Percentiles rank a stretch among this genome's conserved stretches.
phyloP scores from a whole-genome alignment of 2,329 filamentous ascomycete genomes.

The Cordyceps cicadae region DNA sequence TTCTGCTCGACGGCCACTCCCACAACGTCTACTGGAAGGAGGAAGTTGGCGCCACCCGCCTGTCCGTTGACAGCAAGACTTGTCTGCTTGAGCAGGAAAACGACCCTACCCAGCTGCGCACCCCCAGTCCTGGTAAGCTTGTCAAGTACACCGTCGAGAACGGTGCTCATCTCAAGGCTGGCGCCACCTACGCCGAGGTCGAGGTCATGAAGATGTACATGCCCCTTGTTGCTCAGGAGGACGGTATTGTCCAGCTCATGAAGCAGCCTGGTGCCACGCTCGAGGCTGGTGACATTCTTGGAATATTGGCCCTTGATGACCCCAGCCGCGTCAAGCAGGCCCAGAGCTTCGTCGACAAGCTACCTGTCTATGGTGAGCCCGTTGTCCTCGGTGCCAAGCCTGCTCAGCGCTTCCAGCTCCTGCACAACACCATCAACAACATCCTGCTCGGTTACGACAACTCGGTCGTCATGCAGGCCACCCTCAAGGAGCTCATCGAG shows the following conservation, averaged over 20 bases:
- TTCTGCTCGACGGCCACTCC: constrained; percentile 83
- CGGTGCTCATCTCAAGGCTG: constrained; percentile 83
- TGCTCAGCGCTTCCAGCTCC: constrained; percentile 72
- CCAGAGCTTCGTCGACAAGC: constrained; percentile 82
- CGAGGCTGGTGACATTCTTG: constrained; percentile 96
- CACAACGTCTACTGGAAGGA: constrained; percentile 99
- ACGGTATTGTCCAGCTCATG: constrained; percentile 94
- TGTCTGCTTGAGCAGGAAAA: constrained; percentile 98
- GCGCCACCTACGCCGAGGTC: constrained; percentile 90
- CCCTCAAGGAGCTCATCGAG: constrained; percentile 79
- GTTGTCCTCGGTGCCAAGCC: constrained; percentile 87
- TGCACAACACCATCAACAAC: constrained; percentile 71
- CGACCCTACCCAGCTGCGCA: constrained; percentile 92
- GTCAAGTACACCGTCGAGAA: constrained; percentile 98
- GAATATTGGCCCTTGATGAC: constrained; percentile 90
- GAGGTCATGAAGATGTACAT: constrained; percentile 99
- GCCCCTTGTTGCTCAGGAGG: constrained; percentile 90
- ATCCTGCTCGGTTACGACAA: constrained; percentile 95
- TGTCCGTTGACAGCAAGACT: constrained; percentile 97
- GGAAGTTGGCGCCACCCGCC: constrained; percentile 87
- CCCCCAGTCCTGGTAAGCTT: constrained; percentile 91
- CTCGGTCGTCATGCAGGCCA: constrained; percentile 86
- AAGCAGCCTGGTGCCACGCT: constrained; percentile 98
- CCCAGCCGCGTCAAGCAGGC: constrained; percentile 95
- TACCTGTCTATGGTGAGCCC: constrained; percentile 78